Conservation (phyloP, 1,139 yeast genomes). For the Williopsis jadinii region DNA sequence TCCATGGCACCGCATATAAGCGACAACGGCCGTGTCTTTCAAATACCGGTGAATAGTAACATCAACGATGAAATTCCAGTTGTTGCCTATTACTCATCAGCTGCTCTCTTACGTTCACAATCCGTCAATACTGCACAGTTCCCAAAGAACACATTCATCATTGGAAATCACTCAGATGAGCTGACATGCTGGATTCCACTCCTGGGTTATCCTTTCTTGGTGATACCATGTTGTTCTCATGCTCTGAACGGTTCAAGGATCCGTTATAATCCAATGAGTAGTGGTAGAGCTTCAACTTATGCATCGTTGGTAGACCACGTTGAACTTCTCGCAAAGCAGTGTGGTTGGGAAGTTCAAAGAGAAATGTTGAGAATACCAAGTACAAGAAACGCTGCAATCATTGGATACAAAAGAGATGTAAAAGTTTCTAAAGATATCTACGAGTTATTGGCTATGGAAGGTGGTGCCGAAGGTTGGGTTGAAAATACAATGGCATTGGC, state of each 20-base stretch:
- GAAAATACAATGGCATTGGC: slow-evolving; percentile 65
- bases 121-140: slow-evolving; percentile 63
- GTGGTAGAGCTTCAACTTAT: slow-evolving; percentile 37
- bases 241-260: slow-evolving; percentile 68
- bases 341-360: slow-evolving; percentile 81
- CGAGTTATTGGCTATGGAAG: slow-evolving; percentile 61
- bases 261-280: slow-evolving; percentile 35
- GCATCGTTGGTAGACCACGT: slow-evolving; percentile 84
- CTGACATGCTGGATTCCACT: slow-evolving; percentile 94
- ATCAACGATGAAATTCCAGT: slow-evolving; percentile 21
- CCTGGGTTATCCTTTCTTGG: slow-evolving; percentile 79
- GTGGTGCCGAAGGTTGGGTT: slow-evolving; percentile 91
- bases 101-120: slow-evolving; percentile 42
- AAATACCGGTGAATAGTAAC: slow-evolving; percentile 34
- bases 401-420: slow-evolving; percentile 40
- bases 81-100: slow-evolving; percentile 23
- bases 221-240: slow-evolving; percentile 94
- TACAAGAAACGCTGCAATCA: slow-evolving; percentile 86
- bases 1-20: slow-evolving; percentile 44
- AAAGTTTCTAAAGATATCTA: slow-evolving; percentile 29
- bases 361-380: slow-evolving; percentile 93
- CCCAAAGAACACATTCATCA: slow-evolving; percentile 65
- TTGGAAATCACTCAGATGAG: slow-evolving; percentile 95
- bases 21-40: slow-evolving; percentile 58
- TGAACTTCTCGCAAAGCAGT: slow-evolving; percentile 52